phyloP scores from a whole-genome alignment of 371 early-diverging fungal species.

The Circinella minor region DNA sequence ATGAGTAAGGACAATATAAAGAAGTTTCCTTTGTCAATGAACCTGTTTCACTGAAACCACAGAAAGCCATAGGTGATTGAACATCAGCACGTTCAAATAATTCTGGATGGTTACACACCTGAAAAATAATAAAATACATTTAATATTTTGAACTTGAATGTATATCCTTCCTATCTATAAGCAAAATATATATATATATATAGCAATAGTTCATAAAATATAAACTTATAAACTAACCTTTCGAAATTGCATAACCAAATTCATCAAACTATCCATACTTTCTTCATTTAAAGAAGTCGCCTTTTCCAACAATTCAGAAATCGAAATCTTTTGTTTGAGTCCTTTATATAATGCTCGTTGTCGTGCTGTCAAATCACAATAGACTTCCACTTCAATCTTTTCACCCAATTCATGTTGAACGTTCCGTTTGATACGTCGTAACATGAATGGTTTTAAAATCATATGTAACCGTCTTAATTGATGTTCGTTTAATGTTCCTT shows the following conservation, averaged over 20 bases:
- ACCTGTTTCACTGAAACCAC: conserved; percentile 63
- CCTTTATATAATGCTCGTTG: conserved; percentile 83
- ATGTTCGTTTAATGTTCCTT: conserved; percentile 84
- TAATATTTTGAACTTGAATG: neutral
- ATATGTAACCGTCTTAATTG: conserved; percentile 92
- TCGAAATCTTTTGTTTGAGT: conserved; percentile 82
- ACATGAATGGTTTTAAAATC: conserved; percentile 99
- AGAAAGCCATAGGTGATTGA: conserved; percentile 71
- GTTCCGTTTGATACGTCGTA: conserved; percentile 96
- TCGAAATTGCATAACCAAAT: conserved; percentile 97
- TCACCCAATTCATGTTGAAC: conserved; percentile 96
- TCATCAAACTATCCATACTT: conserved; percentile 85
- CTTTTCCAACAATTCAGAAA: conserved; percentile 81
- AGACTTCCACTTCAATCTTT: conserved; percentile 88
- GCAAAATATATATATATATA: no score
- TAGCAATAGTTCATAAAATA: no score
- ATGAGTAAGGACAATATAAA: conserved; percentile 64
- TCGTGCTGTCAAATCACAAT: conserved; percentile 84
- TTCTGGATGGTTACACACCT: conserved; percentile 98
- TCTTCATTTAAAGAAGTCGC: conserved; percentile 67
- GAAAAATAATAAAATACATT: neutral
- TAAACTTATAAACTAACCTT: conserved; percentile 56
- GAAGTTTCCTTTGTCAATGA: conserved; percentile 67
- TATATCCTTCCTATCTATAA: neutral
- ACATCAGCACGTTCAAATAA: conserved; percentile 95